Evolutionary conservation across 345 rosid genomes (phyloP).

Genomic region (Murraya paniculata): DNA sequence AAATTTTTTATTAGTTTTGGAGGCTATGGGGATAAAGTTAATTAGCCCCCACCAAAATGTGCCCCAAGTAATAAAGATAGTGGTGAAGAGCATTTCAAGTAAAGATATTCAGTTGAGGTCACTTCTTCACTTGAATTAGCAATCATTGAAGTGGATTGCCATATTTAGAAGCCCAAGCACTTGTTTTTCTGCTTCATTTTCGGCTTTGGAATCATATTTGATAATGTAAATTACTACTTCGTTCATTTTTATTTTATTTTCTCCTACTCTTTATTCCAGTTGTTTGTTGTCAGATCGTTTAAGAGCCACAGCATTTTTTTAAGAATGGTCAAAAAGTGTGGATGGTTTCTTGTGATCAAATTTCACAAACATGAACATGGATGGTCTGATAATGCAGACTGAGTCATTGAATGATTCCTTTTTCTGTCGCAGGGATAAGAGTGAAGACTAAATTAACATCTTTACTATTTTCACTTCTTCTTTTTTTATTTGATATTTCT

Average conservation of each 20-base stretch:
- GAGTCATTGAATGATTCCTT: not conserved
- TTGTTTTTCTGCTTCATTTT: slow-evolving; percentile 17
- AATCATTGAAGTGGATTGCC: slow-evolving; percentile 18
- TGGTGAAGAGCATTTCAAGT: slow-evolving; percentile 33
- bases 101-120: slow-evolving; percentile 20
- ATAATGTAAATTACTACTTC: slow-evolving; percentile 2
- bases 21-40: slow-evolving; percentile 24
- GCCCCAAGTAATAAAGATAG: slow-evolving; percentile 5
- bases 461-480: not conserved
- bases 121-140: slow-evolving; percentile 13
- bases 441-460: not conserved
- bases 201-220: not conserved
- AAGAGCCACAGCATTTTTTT: not conserved
- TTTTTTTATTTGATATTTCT: no score
- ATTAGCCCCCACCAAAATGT: slow-evolving; percentile 23
- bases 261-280: not conserved
- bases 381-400: not conserved
- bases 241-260: not conserved
- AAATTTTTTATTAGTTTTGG: not conserved
- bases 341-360: not conserved
- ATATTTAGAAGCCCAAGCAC: slow-evolving; percentile 14
- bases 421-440: not conserved
- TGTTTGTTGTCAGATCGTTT: not conserved
- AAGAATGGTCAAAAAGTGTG: not conserved
- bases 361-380: not conserved